Evolutionary conservation across 1,284 basidiomycete genomes (phyloP).

Genomic region (Phenoliferia sp.): DNA sequence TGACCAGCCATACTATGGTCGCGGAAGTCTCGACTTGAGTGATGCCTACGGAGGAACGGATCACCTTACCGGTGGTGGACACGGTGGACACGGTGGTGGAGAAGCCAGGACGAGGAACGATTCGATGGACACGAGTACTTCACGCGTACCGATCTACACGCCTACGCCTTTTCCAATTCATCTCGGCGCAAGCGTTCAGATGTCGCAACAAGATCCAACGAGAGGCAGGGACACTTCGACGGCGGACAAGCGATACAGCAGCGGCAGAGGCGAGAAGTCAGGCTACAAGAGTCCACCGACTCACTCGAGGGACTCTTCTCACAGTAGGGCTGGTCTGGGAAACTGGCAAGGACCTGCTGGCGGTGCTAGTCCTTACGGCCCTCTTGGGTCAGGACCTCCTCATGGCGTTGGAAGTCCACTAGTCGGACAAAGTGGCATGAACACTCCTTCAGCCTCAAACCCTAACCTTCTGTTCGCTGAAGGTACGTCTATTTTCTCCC

Average conservation of each 20-base stretch:
- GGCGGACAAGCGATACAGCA: background rate
- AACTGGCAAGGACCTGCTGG: slow-evolving; percentile 30
- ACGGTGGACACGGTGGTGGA: background rate
- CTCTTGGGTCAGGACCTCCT: slow-evolving; percentile 4
- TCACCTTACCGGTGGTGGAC: background rate
- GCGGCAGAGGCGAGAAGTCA: slow-evolving; percentile 15
- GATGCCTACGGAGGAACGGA: slow-evolving; percentile 6
- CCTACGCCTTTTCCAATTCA: slow-evolving; percentile 11
- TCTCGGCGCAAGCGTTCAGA: slow-evolving; percentile 1
- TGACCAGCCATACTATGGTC: slow-evolving; percentile 22
- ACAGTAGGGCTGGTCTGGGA: slow-evolving; percentile 17
- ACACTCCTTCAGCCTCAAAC: slow-evolving; percentile 16
- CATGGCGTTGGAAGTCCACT: background rate
- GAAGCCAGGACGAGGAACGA: background rate
- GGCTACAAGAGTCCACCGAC: slow-evolving; percentile 17
- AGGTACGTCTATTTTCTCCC: slow-evolving; percentile 1
- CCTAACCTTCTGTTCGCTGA: slow-evolving; percentile 32
- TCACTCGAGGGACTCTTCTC: background rate
- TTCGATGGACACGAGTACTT: slow-evolving; percentile 10
- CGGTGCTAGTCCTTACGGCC: slow-evolving; percentile 23
- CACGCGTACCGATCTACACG: slow-evolving; percentile 17
- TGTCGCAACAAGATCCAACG: background rate
- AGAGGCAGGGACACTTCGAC: slow-evolving; percentile 5
- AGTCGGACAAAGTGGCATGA: slow-evolving; percentile 9
- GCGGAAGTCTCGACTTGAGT: slow-evolving; percentile 14